Percentiles rank a stretch among this genome's conserved stretches.
Conservation (phyloP, 2,329 filamentous ascomycete species). For the Apiospora saccharicola region DNA sequence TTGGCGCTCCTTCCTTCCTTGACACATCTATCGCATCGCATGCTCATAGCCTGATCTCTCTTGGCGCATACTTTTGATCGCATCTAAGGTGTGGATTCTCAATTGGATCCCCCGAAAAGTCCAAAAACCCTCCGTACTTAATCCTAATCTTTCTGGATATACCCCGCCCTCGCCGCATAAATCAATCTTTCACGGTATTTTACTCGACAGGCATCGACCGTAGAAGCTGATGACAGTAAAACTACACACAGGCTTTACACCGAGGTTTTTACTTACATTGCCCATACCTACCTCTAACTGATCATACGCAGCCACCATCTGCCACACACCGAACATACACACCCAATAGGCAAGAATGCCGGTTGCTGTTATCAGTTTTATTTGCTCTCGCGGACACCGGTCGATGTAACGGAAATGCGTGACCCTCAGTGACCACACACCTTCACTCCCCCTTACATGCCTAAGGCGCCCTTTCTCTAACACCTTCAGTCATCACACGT, state of each 20-base stretch:
- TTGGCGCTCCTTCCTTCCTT: neutral
- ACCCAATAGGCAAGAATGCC: neutral
- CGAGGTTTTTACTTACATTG: neutral
- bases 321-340: constrained; percentile 6
- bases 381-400: neutral
- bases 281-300: neutral
- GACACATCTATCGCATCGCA: neutral
- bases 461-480: neutral
- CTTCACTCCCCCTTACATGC: neutral
- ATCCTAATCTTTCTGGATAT: neutral
- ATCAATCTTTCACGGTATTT: neutral
- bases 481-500: neutral
- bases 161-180: neutral
- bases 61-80: neutral
- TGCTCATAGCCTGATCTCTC: constrained; percentile 12
- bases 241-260: neutral
- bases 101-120: neutral
- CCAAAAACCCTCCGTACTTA: neutral
- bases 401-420: constrained; percentile 8
- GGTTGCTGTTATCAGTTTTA: neutral
- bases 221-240: neutral
- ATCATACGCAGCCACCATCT: neutral
- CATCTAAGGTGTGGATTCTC: neutral
- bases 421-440: constrained; percentile 1
- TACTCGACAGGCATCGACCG: neutral